Conservation (phyloP, 108 stramenopile genomes). For the Skeletonema tropicum region DNA sequence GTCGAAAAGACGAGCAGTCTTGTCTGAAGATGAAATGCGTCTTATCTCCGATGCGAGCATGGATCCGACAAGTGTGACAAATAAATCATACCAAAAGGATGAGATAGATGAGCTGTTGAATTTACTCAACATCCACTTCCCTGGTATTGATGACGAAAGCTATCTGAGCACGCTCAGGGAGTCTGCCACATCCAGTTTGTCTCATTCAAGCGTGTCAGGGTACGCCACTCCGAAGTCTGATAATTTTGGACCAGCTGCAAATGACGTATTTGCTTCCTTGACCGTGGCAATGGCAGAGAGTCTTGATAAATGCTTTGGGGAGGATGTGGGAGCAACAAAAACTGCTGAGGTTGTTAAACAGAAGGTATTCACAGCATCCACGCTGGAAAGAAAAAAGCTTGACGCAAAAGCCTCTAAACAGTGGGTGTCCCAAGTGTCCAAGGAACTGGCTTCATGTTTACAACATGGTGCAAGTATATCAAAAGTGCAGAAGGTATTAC, state of each 20-base stretch:
- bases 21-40: conserved; percentile 18
- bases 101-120: conserved; percentile 9
- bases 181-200: neutral
- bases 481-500: conserved; percentile 27
- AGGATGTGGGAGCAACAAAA: conserved; percentile 15
- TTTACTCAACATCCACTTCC: conserved; percentile 20
- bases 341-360: conserved; percentile 8
- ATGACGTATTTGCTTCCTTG: conserved; percentile 11
- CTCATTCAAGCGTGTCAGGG: neutral
- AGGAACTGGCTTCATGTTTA: conserved; percentile 8
- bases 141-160: conserved; percentile 25
- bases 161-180: neutral
- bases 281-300: conserved; percentile 39
- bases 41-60: conserved; percentile 18
- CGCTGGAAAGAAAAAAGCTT: neutral
- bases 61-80: conserved; percentile 24
- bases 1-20: conserved; percentile 13
- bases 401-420: conserved; percentile 11
- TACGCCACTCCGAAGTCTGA: neutral
- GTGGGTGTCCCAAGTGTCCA: conserved; percentile 33
- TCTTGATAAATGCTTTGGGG: conserved; percentile 33
- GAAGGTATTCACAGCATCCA: neutral
- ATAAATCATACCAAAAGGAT: conserved; percentile 9
- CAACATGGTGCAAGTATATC: conserved; percentile 5
- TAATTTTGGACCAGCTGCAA: neutral